Evolutionary conservation across 2,329 filamentous ascomycete species (phyloP).

Genomic region (Parascedosporium putredinis): DNA sequence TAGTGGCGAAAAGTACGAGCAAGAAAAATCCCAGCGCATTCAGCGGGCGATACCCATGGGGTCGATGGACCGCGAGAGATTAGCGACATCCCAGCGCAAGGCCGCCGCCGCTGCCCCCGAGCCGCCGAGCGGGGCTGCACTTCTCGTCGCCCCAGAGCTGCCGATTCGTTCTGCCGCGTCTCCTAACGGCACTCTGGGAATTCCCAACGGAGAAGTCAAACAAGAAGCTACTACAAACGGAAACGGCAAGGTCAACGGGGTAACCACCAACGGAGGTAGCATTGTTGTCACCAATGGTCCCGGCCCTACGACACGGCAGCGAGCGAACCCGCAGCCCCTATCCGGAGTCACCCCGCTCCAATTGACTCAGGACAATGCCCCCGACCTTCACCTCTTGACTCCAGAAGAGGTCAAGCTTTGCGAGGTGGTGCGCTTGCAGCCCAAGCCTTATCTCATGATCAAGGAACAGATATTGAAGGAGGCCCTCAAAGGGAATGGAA

Average conservation of each 20-base stretch:
- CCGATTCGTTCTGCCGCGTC: constrained; percentile 43
- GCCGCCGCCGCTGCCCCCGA: constrained; percentile 59
- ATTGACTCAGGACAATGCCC: constrained; percentile 63
- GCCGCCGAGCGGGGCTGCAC: constrained; percentile 61
- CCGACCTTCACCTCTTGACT: constrained; percentile 77
- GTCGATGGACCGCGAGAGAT: constrained; percentile 69
- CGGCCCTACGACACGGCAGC: constrained; percentile 20
- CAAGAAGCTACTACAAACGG: constrained; percentile 13
- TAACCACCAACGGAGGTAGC: constrained; percentile 36
- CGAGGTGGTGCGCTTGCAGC: constrained; percentile 71
- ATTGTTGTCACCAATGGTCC: constrained; percentile 34
- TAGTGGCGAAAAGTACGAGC: constrained; percentile 84
- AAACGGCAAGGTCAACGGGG: constrained; percentile 31
- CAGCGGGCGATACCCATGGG: constrained; percentile 63
- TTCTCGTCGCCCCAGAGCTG: constrained; percentile 70
- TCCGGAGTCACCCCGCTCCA: constrained; percentile 53
- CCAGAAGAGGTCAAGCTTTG: constrained; percentile 80
- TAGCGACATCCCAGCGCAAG: constrained; percentile 60
- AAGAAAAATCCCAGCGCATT: constrained; percentile 68
- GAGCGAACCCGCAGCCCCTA: constrained; percentile 46
- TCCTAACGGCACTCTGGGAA: constrained; percentile 16
- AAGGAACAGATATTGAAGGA: constrained; percentile 90
- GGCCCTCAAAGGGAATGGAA: constrained; percentile 77
- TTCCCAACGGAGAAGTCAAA: constrained; percentile 18
- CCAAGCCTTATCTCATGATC: constrained; percentile 89